Conservation (phyloP, 805 yeast species). For the Ogataea parapolymorpha region DNA sequence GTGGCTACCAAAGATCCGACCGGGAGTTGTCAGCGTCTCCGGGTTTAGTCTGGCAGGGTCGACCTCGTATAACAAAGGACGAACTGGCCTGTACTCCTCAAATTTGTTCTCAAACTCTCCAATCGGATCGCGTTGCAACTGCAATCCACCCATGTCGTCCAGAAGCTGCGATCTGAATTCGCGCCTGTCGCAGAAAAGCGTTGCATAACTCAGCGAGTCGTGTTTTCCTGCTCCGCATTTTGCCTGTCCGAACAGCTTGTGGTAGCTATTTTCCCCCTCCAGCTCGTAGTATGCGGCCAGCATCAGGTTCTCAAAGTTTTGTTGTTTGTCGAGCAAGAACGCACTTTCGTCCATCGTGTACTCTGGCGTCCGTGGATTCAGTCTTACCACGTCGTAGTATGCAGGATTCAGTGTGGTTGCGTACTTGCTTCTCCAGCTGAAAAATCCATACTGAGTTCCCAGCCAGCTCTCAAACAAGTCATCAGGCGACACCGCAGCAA, state of each 20-base stretch:
- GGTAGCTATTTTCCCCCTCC: slow-evolving; percentile 40
- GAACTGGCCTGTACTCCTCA: background rate
- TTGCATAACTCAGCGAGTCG: slow-evolving; percentile 49
- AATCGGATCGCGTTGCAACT: slow-evolving; percentile 44
- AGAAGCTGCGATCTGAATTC: slow-evolving; percentile 44
- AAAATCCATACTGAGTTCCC: slow-evolving; percentile 48
- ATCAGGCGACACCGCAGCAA: slow-evolving; percentile 37
- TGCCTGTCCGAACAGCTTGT: slow-evolving; percentile 33
- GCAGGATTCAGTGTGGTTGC: slow-evolving; percentile 59
- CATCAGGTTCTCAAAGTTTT: slow-evolving; percentile 42
- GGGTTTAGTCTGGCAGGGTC: slow-evolving; percentile 46
- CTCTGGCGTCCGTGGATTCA: slow-evolving; percentile 10
- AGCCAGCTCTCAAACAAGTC: slow-evolving; percentile 36
- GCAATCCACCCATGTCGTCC: slow-evolving; percentile 37
- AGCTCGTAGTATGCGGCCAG: slow-evolving; percentile 46
- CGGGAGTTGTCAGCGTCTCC: slow-evolving; percentile 25
- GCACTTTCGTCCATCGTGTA: slow-evolving; percentile 48
- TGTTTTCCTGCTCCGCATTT: slow-evolving; percentile 48
- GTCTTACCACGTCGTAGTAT: slow-evolving; percentile 40
- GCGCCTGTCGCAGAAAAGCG: slow-evolving; percentile 36
- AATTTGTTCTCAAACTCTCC: slow-evolving; percentile 28
- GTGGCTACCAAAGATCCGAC: slow-evolving; percentile 14
- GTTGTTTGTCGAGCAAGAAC: slow-evolving; percentile 40
- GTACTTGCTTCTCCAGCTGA: slow-evolving; percentile 75
- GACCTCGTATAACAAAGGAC: slow-evolving; percentile 34